phyloP scores from a whole-genome alignment of 345 rosid species.

The Populus davidiana region DNA sequence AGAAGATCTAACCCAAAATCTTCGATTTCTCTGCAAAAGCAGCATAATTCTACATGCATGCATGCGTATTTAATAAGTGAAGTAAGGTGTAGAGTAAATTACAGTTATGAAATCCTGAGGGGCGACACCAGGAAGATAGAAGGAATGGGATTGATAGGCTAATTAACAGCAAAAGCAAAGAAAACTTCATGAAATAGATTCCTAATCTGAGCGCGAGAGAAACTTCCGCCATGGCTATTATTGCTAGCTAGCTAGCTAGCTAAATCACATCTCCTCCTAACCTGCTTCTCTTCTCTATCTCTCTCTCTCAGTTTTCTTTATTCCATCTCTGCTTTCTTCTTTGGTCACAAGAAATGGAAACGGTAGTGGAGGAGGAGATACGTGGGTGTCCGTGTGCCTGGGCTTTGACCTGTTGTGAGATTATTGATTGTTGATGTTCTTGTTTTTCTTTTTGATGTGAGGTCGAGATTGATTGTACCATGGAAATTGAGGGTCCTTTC shows the following conservation, averaged over 20 bases:
- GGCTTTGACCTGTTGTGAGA: too few relatives aligned
- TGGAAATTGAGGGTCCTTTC: too few relatives aligned
- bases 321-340: too few relatives aligned
- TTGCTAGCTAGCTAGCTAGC: not conserved
- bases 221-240: conserved; percentile 2
- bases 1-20: not conserved
- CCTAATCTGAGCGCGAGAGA: conserved; percentile 4
- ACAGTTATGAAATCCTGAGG: conserved; percentile 64
- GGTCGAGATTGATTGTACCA: too few relatives aligned
- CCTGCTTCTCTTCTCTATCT: too few relatives aligned
- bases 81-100: not conserved
- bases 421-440: too few relatives aligned
- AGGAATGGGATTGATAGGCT: conserved; percentile 32
- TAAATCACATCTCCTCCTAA: not conserved
- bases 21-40: not conserved
- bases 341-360: too few relatives aligned
- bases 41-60: not conserved
- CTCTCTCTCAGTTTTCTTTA: too few relatives aligned
- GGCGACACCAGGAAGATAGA: conserved; percentile 79
- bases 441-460: too few relatives aligned
- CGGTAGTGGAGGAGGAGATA: too few relatives aligned
- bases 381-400: too few relatives aligned
- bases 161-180: conserved; percentile 10
- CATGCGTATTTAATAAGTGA: too few relatives aligned
- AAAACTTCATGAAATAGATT: not conserved